These are phyloP conservation scores for Diaporthe longicolla DNA, from an alignment of 2,329 filamentous ascomycete species.

Conservation along the genomic window DNA sequence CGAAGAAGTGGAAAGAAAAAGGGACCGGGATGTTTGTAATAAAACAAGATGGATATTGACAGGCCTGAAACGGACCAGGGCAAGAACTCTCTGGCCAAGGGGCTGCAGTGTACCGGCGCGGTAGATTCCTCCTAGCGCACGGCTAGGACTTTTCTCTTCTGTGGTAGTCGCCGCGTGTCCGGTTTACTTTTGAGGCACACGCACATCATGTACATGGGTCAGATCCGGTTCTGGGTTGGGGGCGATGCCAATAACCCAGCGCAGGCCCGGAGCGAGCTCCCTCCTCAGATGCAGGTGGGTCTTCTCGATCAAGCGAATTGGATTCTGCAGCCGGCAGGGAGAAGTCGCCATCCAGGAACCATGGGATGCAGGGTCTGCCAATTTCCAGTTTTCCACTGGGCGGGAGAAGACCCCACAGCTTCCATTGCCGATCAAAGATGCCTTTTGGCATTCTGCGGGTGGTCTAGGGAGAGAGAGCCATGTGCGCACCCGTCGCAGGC, in stretches of 20 bases:
- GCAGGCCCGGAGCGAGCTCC: conserved; percentile 18
- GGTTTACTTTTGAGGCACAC: conserved; percentile 25
- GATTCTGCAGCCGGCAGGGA: conserved; percentile 38
- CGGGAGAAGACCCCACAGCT: conserved; percentile 36
- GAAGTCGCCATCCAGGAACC: conserved; percentile 31
- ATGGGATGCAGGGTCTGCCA: conserved; percentile 36
- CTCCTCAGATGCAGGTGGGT: conserved; percentile 35
- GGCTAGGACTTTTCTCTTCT: conserved; percentile 16
- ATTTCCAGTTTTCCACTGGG: conserved; percentile 37
- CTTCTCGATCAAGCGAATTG: conserved; percentile 35
- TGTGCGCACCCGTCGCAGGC: conserved; percentile 23
- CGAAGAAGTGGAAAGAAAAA: conserved; percentile 34
- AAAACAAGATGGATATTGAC: conserved; percentile 41
- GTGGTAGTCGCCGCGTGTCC: conserved; percentile 11
- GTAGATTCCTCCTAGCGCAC: conserved; percentile 32
- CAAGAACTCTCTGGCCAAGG: conserved; percentile 21
- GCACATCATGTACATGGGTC: conserved; percentile 33
- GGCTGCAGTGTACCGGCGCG: conserved; percentile 14
- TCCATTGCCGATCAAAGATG: conserved; percentile 38
- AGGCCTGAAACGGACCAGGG: conserved; percentile 38
- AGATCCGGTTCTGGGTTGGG: conserved; percentile 32
- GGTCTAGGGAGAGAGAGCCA: conserved; percentile 17
- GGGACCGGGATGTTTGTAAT: conserved; percentile 35
- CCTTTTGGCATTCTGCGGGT: conserved; percentile 27
- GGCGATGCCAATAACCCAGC: conserved; percentile 32